A percentile compares a stretch with the other conserved stretches of the same genome.
These are phyloP conservation scores for Hanseniaspora clermontiae DNA, from an alignment of 805 yeast species.

Conservation along the genomic window DNA sequence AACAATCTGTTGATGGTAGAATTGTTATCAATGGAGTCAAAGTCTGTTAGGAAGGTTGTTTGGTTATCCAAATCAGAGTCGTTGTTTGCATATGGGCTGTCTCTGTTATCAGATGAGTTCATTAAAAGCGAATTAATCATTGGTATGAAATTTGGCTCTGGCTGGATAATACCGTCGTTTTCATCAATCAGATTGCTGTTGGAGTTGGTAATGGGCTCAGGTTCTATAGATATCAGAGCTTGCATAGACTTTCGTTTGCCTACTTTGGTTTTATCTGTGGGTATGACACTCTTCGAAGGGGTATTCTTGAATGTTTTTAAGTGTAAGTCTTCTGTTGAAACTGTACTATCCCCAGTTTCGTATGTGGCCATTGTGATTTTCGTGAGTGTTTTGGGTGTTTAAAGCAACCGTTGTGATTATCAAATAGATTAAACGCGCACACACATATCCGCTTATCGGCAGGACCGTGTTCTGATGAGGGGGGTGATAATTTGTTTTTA, in stretches of 20 bases:
- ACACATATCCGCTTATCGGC: no score
- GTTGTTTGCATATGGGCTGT: neutral
- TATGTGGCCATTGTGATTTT: neutral
- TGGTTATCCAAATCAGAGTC: neutral
- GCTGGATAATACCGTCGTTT: constrained; percentile 9
- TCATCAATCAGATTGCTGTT: neutral
- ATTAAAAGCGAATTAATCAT: constrained; percentile 8
- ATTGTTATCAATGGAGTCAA: neutral
- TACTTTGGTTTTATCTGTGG: neutral
- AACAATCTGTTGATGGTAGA: constrained; percentile 7
- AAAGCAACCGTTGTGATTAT: no score
- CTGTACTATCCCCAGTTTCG: neutral
- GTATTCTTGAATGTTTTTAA: constrained; percentile 4
- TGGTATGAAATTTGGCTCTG: constrained; percentile 9
- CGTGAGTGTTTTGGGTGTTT: no score
- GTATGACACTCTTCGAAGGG: neutral
- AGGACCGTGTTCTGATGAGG: no score
- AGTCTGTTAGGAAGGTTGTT: constrained; percentile 1
- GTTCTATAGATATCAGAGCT: constrained; percentile 5
- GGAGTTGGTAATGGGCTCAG: neutral
- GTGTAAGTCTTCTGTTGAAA: constrained; percentile 1
- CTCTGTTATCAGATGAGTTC: neutral
- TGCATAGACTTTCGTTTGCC: constrained; percentile 1
- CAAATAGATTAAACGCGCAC: no score
- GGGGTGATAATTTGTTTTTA: no score